These are phyloP conservation scores for Entomortierella lignicola DNA, from an alignment of 192 early-diverging fungal genomes.

Conservation along the genomic window DNA sequence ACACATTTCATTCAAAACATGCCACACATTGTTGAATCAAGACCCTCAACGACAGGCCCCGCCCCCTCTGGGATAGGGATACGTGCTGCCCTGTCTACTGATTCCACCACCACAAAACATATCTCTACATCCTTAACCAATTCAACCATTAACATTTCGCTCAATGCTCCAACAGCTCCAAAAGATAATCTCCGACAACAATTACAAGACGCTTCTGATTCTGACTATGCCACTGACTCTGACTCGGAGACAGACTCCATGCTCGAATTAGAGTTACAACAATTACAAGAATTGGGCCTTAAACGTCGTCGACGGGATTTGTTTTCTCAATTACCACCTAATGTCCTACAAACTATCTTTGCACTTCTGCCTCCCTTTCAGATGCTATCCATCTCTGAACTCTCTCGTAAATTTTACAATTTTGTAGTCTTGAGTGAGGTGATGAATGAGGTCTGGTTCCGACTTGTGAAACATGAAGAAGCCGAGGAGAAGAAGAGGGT, in stretches of 20 bases:
- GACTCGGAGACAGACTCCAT: conserved; percentile 3
- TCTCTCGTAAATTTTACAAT: conserved; percentile 53
- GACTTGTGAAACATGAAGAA: conserved; percentile 43
- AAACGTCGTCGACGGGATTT: conserved; percentile 20
- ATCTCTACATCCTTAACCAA: background rate
- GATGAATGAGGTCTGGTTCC: conserved; percentile 56
- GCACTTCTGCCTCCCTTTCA: conserved; percentile 38
- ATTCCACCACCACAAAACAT: background rate
- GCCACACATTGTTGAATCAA: conserved; percentile 40
- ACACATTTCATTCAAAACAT: background rate
- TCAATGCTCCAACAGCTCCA: no score
- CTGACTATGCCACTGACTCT: conserved; percentile 9
- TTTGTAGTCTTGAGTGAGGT: conserved; percentile 45
- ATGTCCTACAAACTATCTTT: conserved; percentile 38
- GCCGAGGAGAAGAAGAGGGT: conserved; percentile 42
- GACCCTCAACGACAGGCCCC: conserved; percentile 40
- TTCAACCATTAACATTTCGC: no score
- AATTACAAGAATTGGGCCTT: background rate
- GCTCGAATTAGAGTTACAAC: conserved; percentile 1
- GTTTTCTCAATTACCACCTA: conserved; percentile 25
- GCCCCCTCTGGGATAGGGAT: conserved; percentile 37
- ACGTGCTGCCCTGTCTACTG: background rate
- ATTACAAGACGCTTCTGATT: background rate
- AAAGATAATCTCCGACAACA: no score
- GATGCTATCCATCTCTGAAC: conserved; percentile 48